phyloP scores from a whole-genome alignment of 2,329 filamentous ascomycete species.

The Ophiostoma ips region DNA sequence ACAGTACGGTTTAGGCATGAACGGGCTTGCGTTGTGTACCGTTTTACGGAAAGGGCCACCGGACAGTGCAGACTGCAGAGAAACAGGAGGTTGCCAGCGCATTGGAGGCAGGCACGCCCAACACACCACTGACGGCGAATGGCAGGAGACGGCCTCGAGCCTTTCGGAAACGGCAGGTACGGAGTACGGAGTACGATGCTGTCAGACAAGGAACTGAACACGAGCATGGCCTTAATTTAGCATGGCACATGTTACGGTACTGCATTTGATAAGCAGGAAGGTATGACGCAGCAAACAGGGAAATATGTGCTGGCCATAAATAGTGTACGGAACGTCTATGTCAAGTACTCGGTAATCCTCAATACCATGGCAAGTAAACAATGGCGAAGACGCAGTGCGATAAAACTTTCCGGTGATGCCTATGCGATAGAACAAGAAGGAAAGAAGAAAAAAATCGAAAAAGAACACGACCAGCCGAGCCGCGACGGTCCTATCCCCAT shows the following conservation, averaged over 20 bases:
- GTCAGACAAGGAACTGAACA: too few relatives aligned
- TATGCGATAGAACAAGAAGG: not conserved
- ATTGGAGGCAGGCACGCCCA: not conserved
- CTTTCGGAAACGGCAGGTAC: too few relatives aligned
- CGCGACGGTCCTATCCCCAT: not conserved
- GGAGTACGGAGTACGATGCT: too few relatives aligned
- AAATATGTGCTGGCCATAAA: too few relatives aligned
- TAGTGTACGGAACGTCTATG: too few relatives aligned
- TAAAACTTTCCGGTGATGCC: too few relatives aligned
- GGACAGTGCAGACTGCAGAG: not conserved
- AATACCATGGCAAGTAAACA: too few relatives aligned
- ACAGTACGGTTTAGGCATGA: not conserved
- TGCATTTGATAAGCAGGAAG: not conserved
- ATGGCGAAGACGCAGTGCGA: not conserved
- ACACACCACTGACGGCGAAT: not conserved
- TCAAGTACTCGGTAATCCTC: too few relatives aligned
- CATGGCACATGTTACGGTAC: too few relatives aligned
- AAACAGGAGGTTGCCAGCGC: not conserved
- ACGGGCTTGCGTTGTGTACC: not conserved
- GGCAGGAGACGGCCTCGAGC: too few relatives aligned
- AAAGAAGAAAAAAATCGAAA: not conserved
- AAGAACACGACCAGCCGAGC: not conserved
- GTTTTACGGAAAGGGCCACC: not conserved
- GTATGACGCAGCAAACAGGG: not conserved
- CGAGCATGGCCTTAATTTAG: too few relatives aligned